Conservation (phyloP, 441 rosid species). For the Euphorbia celastroides region DNA sequence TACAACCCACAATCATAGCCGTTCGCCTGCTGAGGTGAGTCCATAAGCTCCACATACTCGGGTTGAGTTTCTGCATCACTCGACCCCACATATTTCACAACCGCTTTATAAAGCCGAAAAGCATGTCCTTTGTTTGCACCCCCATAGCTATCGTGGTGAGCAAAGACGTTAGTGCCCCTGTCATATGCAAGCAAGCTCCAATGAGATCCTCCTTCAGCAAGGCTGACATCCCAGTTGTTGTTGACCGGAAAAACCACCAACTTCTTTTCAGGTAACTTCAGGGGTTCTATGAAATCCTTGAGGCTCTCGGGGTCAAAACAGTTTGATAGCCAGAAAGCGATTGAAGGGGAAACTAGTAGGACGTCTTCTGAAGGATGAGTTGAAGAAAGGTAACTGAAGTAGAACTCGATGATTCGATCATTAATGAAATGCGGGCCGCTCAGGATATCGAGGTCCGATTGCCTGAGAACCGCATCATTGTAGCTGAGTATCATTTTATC, state of each 20-base stretch:
- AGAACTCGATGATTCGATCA: conserved; percentile 81
- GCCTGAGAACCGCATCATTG: conserved; percentile 77
- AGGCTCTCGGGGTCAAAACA: conserved; percentile 47
- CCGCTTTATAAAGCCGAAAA: conserved; percentile 35
- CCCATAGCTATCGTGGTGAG: conserved; percentile 67
- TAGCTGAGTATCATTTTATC: conserved; percentile 65
- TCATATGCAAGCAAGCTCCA: conserved; percentile 80
- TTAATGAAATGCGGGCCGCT: conserved; percentile 49
- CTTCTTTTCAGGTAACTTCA: conserved; percentile 37
- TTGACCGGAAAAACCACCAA: conserved; percentile 72
- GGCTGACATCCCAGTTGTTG: conserved; percentile 50
- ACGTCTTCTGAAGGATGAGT: conserved; percentile 39
- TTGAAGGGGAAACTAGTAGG: conserved; percentile 61
- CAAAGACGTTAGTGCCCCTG: conserved; percentile 45
- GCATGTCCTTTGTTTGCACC: conserved; percentile 40
- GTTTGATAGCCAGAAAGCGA: conserved; percentile 78
- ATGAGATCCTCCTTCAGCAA: conserved; percentile 78
- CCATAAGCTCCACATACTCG: conserved; percentile 32
- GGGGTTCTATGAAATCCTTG: conserved; percentile 55
- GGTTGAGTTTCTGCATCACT: conserved; percentile 22
- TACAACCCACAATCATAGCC: conserved; percentile 69
- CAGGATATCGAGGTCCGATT: conserved; percentile 67
- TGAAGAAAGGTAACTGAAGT: conserved; percentile 61
- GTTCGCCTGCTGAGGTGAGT: conserved; percentile 64
- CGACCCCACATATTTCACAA: conserved; percentile 35